A percentile compares a stretch with the other conserved stretches of the same genome.
phyloP scores from a whole-genome alignment of 2,329 filamentous ascomycete species.

The Colletotrichum australisinense region DNA sequence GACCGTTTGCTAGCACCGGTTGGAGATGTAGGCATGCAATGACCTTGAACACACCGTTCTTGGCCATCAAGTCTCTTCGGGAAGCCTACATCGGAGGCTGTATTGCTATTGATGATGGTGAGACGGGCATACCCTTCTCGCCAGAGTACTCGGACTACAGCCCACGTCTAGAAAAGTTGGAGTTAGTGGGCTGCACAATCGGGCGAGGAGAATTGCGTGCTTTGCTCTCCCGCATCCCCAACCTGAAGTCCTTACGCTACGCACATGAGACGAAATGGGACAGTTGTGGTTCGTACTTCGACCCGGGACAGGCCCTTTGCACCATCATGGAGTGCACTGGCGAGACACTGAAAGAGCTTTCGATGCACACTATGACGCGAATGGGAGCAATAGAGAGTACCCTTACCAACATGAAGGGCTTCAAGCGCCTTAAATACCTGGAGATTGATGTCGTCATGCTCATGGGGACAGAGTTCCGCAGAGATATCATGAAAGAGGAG shows the following conservation, averaged over 20 bases:
- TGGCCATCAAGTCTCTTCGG: too few relatives aligned
- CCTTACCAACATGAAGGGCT: background rate
- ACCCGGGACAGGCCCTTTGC: background rate
- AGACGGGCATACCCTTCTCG: too few relatives aligned
- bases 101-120: too few relatives aligned
- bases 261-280: background rate
- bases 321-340: background rate
- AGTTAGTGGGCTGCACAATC: background rate
- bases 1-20: background rate
- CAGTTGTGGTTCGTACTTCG: background rate
- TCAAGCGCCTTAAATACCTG: background rate
- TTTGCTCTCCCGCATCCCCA: background rate
- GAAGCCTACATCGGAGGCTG: too few relatives aligned
- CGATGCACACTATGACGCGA: background rate
- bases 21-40: background rate
- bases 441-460: background rate
- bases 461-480: background rate
- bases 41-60: background rate
- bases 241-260: background rate
- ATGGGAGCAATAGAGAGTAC: background rate
- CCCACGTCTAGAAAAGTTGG: background rate
- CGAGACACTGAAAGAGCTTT: background rate
- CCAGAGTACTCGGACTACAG: background rate
- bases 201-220: background rate
- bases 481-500: background rate